Conservation (phyloP, 1,139 yeast genomes). For the Kodamaea fungicola region DNA sequence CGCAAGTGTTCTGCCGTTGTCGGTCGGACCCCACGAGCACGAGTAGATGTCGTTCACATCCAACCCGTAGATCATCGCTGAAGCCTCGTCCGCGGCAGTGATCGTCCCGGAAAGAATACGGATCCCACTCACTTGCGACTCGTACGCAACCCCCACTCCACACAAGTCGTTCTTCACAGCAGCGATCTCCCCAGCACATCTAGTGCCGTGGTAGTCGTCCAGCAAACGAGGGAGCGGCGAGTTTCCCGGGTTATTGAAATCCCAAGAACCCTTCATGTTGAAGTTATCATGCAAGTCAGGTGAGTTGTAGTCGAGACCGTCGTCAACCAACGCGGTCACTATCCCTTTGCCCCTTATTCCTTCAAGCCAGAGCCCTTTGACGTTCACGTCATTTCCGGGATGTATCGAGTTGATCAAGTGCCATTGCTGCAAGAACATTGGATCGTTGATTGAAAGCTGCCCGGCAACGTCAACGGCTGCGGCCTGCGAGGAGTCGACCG, state of each 20-base stretch:
- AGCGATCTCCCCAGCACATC: constrained; percentile 98
- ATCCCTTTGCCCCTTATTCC: constrained; percentile 80
- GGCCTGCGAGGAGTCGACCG: constrained; percentile 47
- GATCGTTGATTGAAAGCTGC: constrained; percentile 71
- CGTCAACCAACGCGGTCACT: constrained; percentile 88
- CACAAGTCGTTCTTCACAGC: constrained; percentile 84
- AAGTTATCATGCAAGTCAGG: constrained; percentile 71
- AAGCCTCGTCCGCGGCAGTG: constrained; percentile 86
- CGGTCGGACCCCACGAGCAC: constrained; percentile 99
- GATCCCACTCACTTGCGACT: constrained; percentile 83
- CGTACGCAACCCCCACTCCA: constrained; percentile 93
- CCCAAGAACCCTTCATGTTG: constrained; percentile 80
- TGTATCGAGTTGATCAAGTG: constrained; percentile 69
- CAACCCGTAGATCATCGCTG: constrained; percentile 74
- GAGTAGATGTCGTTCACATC: constrained; percentile 89
- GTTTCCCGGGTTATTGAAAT: constrained; percentile 73
- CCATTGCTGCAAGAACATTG: constrained; percentile 83
- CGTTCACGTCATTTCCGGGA: constrained; percentile 86
- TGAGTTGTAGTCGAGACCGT: constrained; percentile 83
- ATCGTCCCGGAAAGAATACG: constrained; percentile 81
- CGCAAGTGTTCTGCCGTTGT: constrained; percentile 82
- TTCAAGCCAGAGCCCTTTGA: constrained; percentile 79
- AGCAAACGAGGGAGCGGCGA: constrained; percentile 74
- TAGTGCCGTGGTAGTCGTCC: constrained; percentile 95
- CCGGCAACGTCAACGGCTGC: constrained; percentile 44